Base-by-base conservation (phyloP, 805 yeast species). In the Wickerhamomyces xylosicus region DNA sequence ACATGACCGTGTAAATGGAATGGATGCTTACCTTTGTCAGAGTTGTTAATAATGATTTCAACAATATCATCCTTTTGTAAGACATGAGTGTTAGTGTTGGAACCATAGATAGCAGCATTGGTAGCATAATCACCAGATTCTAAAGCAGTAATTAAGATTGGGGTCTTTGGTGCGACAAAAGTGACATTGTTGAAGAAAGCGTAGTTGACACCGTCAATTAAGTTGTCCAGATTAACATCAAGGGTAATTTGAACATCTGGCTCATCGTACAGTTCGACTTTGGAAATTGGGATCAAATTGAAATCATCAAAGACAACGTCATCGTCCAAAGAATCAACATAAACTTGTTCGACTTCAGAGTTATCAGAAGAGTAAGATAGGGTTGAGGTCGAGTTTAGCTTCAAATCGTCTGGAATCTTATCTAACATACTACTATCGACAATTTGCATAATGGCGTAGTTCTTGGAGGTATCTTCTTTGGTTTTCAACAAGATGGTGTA, bases 151-250 rank as follows among this genome's bases (percentile, higher is more conserved):
- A 76, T 71, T 44, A 92, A 65, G 5, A 89, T 66, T 37, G 98
- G 98, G 14, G 90, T 95, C 62, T 77, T 81, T 47, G 97, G 95
- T 31, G 73, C 58, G 28, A 73, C 66, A 62, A 74, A 92, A 19
- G 95, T 73, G 54, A 84, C 68, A 57, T 85, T 81, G 70, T 90
- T 89, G 80, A 90, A 86, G 66, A 90, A 83, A n/a, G 97, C 97
- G 58, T 92, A 92, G 67, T 87, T 87, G 46, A 80, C 69, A 67
- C 98, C 98, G 60, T 86, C 67, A 36, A 70, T 72, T 61, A 92
- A 69, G 68, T 85, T 85, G 59, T 81, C 79, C 97, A 92, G 87
- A 20, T 62, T 58, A 41, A 92, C 89, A 50, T 77, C 77, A 38
- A 92, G 66, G n/a, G 74, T 69, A 52, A 87, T 69, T 41, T 67